A percentile compares a stretch with the other conserved stretches of the same genome.
Conservation (phyloP, 108 stramenopile species). For the Epithemia pelagica region DNA sequence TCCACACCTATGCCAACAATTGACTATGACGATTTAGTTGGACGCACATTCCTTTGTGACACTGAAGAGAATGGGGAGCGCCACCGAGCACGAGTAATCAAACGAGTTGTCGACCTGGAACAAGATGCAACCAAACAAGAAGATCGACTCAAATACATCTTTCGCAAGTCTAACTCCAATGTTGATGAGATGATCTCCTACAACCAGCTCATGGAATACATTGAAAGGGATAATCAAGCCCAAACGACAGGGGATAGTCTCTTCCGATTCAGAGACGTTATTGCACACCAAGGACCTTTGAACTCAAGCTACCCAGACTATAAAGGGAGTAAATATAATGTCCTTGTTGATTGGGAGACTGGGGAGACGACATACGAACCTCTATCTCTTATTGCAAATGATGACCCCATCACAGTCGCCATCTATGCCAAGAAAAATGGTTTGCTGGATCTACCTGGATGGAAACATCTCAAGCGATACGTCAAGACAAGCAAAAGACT, state of each 20-base stretch:
- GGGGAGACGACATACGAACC: constrained; percentile 25
- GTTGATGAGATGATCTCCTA: too few species aligned
- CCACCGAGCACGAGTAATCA: too few species aligned
- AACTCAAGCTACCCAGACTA: constrained; percentile 2
- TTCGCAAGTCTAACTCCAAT: too few species aligned
- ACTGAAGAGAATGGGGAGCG: too few species aligned
- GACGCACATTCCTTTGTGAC: too few species aligned
- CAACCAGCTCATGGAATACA: not conserved
- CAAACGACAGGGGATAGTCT: not conserved
- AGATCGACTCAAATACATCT: too few species aligned
- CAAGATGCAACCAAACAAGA: too few species aligned
- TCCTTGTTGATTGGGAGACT: constrained; percentile 22
- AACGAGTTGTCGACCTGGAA: too few species aligned
- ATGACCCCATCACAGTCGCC: constrained; percentile 28
- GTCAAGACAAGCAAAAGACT: not conserved
- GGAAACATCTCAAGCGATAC: constrained; percentile 8
- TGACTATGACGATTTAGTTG: too few species aligned
- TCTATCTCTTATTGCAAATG: constrained; percentile 1
- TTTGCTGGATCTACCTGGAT: constrained; percentile 23
- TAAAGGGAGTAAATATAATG: constrained; percentile 24
- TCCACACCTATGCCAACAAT: too few species aligned
- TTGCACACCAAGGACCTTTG: constrained; percentile 19
- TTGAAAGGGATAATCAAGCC: not conserved
- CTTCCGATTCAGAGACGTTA: not conserved
- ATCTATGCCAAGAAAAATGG: constrained; percentile 26